phyloP scores from a whole-genome alignment of 2,329 filamentous ascomycete species.

The Elsinoe batatas region DNA sequence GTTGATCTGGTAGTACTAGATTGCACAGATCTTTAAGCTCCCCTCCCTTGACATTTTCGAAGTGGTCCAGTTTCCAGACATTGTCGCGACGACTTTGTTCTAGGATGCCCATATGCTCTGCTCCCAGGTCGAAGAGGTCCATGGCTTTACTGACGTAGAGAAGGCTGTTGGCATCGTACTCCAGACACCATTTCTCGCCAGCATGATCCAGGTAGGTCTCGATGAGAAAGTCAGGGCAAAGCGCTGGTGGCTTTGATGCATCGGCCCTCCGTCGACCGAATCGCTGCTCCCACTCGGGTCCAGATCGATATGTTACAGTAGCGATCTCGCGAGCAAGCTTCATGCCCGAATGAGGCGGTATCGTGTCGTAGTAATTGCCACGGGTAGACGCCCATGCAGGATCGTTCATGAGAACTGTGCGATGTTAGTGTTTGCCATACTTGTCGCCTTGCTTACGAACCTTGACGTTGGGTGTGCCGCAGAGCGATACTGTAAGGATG shows the following conservation, averaged over 20 bases:
- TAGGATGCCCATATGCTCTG: constrained; percentile 56
- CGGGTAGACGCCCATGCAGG: constrained; percentile 74
- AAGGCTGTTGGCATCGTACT: constrained; percentile 91
- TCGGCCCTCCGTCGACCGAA: constrained; percentile 86
- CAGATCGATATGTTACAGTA: constrained; percentile 92
- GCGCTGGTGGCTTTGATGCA: constrained; percentile 70
- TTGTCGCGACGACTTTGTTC: constrained; percentile 53
- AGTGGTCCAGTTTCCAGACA: constrained; percentile 46
- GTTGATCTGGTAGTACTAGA: constrained; percentile 69
- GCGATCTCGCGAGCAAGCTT: constrained; percentile 96
- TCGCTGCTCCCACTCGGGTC: constrained; percentile 93
- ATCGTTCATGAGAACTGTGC: constrained; percentile 87
- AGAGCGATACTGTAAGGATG: constrained; percentile 98
- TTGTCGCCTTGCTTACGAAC: constrained; percentile 21
- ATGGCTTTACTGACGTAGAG: constrained; percentile 97
- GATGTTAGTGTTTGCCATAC: not conserved
- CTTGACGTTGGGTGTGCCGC: constrained; percentile 90
- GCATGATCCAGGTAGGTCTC: constrained; percentile 98
- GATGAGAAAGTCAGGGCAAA: constrained; percentile 96
- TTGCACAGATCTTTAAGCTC: constrained; percentile 51
- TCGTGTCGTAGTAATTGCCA: constrained; percentile 73
- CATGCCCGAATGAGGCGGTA: constrained; percentile 93
- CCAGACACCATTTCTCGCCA: constrained; percentile 94
- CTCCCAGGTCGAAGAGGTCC: constrained; percentile 91
- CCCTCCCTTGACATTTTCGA: constrained; percentile 26